These are phyloP conservation scores for Magnaporthiopsis rhizophila DNA, from an alignment of 2,329 filamentous ascomycete genomes.

Conservation along the genomic window DNA sequence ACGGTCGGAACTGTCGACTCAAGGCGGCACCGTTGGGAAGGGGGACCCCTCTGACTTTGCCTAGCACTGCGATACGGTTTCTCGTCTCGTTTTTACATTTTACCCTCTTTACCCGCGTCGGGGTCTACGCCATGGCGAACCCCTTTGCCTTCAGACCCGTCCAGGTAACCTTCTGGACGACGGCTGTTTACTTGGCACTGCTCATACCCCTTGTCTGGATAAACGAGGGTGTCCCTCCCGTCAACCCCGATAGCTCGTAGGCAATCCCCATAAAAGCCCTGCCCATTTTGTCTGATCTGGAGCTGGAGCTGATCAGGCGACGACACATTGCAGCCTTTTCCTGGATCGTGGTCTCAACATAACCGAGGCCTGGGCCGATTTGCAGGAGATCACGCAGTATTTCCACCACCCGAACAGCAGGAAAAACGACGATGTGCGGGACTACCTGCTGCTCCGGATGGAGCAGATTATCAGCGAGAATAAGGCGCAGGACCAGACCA, in stretches of 20 bases:
- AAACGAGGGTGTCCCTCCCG: conserved; percentile 66
- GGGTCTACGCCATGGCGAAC: conserved; percentile 24
- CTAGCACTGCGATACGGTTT: neutral
- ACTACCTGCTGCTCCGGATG: conserved; percentile 67
- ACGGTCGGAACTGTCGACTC: neutral
- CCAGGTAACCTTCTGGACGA: conserved; percentile 75
- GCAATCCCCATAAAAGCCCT: neutral
- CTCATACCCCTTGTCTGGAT: conserved; percentile 64
- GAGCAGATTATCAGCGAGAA: conserved; percentile 61
- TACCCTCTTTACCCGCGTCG: no score
- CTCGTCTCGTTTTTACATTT: neutral
- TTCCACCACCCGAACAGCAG: conserved; percentile 88
- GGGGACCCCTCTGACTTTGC: neutral
- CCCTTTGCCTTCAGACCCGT: conserved; percentile 70
- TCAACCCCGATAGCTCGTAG: conserved; percentile 41
- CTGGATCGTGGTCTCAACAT: conserved; percentile 63
- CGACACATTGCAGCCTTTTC: conserved; percentile 10
- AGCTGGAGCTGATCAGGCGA: neutral
- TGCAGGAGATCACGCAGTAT: conserved; percentile 63
- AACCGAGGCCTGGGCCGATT: conserved; percentile 77
- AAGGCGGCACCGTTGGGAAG: neutral
- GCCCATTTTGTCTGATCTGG: neutral
- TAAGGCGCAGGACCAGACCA: conserved; percentile 28
- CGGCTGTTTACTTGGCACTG: conserved; percentile 68
- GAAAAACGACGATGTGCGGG: conserved; percentile 70